phyloP scores from a whole-genome alignment of 176 grass and related monocot genomes.

The Metroxylon sagu region DNA sequence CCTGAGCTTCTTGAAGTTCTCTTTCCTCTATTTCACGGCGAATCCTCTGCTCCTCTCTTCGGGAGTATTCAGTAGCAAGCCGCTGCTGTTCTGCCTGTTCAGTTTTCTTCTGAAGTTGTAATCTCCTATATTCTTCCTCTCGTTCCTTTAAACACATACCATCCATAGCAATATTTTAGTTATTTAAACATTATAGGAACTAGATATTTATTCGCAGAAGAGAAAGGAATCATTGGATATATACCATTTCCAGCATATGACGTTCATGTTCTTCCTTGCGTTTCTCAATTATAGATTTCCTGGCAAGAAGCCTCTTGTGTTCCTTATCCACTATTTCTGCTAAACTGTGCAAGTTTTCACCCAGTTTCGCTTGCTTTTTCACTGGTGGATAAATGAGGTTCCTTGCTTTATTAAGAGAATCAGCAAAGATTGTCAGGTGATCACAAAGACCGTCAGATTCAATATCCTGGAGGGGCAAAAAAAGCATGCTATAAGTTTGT shows the following conservation, averaged over 20 bases:
- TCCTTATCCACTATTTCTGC: constrained; percentile 74
- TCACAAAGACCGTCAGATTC: constrained; percentile 65
- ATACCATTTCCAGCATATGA: constrained; percentile 87
- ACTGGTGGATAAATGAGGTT: constrained; percentile 46
- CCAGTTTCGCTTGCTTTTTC: constrained; percentile 43
- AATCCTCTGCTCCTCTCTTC: constrained; percentile 64
- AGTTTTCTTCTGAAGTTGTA: constrained; percentile 43
- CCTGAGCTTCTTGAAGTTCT: constrained; percentile 49
- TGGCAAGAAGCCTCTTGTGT: constrained; percentile 83
- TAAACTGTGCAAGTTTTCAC: constrained; percentile 38
- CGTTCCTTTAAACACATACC: constrained; percentile 49
- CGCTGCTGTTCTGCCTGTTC: constrained; percentile 58
- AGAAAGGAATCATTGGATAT: constrained; percentile 2
- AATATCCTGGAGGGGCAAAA: constrained; percentile 39
- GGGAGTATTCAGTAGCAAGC: constrained; percentile 47
- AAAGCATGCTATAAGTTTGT: not conserved
- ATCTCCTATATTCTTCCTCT: constrained; percentile 64
- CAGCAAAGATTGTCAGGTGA: constrained; percentile 59
- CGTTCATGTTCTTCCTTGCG: constrained; percentile 95
- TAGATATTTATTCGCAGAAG: not conserved
- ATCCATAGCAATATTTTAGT: no score
- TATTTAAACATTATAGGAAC: no score
- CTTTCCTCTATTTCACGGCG: constrained; percentile 49
- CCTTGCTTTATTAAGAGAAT: constrained; percentile 73
- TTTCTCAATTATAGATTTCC: constrained; percentile 96